A percentile compares a stretch with the other conserved stretches of the same genome.
Evolutionary conservation across 345 rosid species (phyloP).

Genomic region (Hirschfeldia incana): DNA sequence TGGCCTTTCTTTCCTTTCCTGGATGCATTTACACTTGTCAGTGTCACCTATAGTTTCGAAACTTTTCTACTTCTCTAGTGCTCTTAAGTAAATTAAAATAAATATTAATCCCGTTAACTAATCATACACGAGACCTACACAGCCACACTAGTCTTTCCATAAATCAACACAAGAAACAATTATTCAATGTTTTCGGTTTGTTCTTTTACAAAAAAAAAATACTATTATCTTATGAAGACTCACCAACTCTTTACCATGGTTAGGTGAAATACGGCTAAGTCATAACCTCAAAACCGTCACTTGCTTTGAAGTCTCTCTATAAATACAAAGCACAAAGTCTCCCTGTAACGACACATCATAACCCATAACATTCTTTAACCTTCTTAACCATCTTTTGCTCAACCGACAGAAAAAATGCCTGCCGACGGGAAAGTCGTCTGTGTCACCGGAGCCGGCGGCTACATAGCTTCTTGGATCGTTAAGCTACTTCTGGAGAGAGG

Average conservation of each 20-base stretch:
- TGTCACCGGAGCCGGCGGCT: slow-evolving; percentile 99
- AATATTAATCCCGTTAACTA: not conserved
- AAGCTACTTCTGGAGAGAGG: slow-evolving; percentile 80
- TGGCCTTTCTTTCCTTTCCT: slow-evolving; percentile 3
- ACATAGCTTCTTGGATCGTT: slow-evolving; percentile 96
- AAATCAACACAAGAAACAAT: not conserved
- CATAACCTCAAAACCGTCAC: not conserved
- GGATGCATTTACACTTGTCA: slow-evolving; percentile 21
- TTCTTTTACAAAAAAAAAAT: not conserved
- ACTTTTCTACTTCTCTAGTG: slow-evolving; percentile 16
- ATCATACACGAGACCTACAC: slow-evolving; percentile 37
- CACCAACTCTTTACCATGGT: slow-evolving; percentile 45
- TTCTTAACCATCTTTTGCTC: slow-evolving; percentile 20
- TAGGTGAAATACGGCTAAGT: slow-evolving; percentile 25
- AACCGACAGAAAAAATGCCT: slow-evolving; percentile 42
- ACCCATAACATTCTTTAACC: not conserved
- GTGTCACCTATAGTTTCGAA: slow-evolving; percentile 8
- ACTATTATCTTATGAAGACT: slow-evolving; percentile 4
- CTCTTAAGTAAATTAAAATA: not conserved
- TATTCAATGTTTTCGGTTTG: not conserved
- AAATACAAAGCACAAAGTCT: slow-evolving; percentile 23
- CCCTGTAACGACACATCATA: slow-evolving; percentile 27
- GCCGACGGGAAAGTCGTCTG: slow-evolving; percentile 65
- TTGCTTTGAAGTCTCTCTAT: slow-evolving; percentile 27
- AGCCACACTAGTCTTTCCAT: slow-evolving; percentile 21